Conservation (phyloP, 2,329 filamentous ascomycete genomes). For the Colletotrichum tabaci region DNA sequence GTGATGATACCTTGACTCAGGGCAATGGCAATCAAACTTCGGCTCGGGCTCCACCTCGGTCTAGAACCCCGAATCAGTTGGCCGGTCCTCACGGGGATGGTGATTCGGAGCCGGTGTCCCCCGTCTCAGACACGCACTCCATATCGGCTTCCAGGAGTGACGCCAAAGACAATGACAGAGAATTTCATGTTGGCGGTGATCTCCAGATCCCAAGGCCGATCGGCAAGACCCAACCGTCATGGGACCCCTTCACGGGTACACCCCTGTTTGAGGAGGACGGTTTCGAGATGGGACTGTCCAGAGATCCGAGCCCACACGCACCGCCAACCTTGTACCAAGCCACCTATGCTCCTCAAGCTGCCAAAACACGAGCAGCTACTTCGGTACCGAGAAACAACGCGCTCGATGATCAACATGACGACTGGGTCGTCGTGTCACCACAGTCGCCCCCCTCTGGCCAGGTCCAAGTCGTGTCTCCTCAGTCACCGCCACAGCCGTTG, state of each 20-base stretch:
- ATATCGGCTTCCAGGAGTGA: constrained; percentile 33
- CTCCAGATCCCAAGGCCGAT: constrained; percentile 50
- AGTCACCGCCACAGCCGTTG: constrained; percentile 18
- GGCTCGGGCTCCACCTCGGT: constrained; percentile 41
- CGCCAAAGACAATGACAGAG: constrained; percentile 36
- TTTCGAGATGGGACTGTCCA: constrained; percentile 48
- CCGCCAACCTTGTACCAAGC: constrained; percentile 8
- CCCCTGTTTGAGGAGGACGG: constrained; percentile 56
- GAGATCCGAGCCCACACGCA: constrained; percentile 32
- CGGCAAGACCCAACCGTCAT: constrained; percentile 53
- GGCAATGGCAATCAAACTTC: constrained; percentile 37
- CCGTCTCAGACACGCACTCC: constrained; percentile 50
- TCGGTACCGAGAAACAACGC: constrained; percentile 2
- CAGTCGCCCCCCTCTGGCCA: constrained; percentile 45
- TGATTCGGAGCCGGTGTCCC: constrained; percentile 51
- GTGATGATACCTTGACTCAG: constrained; percentile 44
- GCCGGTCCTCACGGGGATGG: constrained; percentile 44
- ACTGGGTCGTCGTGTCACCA: constrained; percentile 52
- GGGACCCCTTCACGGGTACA: constrained; percentile 53
- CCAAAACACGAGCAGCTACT: neutral
- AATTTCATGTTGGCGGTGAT: constrained; percentile 32
- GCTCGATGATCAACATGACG: constrained; percentile 48
- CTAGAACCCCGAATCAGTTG: constrained; percentile 41
- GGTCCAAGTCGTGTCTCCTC: constrained; percentile 46
- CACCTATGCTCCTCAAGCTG: constrained; percentile 6